phyloP scores from a whole-genome alignment of 306 rosid genomes.

The Neltuma alba region DNA sequence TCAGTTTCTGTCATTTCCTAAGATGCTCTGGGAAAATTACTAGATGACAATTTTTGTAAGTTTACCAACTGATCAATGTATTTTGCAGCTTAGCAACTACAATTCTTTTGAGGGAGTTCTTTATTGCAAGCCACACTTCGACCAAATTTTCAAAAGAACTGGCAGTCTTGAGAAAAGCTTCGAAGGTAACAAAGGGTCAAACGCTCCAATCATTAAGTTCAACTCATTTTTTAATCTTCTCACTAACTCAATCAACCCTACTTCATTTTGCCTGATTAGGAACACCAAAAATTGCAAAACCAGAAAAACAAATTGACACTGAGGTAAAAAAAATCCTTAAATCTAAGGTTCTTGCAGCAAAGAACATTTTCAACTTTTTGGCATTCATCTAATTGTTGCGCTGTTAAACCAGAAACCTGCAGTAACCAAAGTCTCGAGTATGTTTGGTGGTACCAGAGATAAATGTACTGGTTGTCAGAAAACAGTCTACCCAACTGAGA shows the following conservation, averaged over 20 bases:
- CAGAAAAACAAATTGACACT: conserved; percentile 66
- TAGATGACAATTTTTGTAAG: not conserved
- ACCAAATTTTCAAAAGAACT: conserved; percentile 93
- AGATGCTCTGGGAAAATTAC: not conserved
- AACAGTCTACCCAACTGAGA: conserved; percentile 95
- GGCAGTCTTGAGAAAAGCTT: conserved; percentile 99
- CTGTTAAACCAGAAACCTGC: conserved; percentile 71
- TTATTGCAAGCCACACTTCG: conserved; percentile 96
- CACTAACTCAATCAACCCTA: conserved; percentile 9
- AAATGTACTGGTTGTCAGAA: conserved; percentile 93
- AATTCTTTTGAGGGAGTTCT: conserved; percentile 99
- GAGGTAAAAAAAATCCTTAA: conserved; percentile 61
- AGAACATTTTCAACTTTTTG: conserved; percentile 12
- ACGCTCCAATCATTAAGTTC: conserved; percentile 5
- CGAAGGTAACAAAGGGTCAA: conserved; percentile 66
- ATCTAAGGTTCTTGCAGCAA: conserved; percentile 10
- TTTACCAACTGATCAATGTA: conserved; percentile 37
- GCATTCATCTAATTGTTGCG: conserved; percentile 30
- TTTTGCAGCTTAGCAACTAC: conserved; percentile 96
- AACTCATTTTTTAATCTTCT: not conserved
- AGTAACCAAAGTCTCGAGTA: conserved; percentile 64
- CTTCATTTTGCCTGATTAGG: conserved; percentile 52
- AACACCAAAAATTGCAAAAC: conserved; percentile 89
- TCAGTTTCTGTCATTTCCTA: not conserved
- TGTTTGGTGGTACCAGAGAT: conserved; percentile 98